Conservation (phyloP, 345 rosid genomes). For the Populus pruinosa region DNA sequence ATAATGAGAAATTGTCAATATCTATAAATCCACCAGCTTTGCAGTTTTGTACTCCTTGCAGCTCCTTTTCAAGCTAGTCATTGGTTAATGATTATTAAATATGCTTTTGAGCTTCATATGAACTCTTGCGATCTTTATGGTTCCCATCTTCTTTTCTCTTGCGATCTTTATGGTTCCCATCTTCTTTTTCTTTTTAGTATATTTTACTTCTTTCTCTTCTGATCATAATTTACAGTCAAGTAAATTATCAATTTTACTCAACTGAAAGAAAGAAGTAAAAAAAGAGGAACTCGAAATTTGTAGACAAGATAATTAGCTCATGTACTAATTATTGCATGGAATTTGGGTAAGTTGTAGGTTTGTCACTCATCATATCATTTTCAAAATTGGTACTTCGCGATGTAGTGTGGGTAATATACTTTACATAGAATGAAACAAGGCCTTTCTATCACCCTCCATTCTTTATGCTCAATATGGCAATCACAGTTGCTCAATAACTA, state of each 20-base stretch:
- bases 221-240: not conserved
- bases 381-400: not conserved
- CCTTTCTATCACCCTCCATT: not conserved
- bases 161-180: not conserved
- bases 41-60: not conserved
- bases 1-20: not conserved
- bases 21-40: not conserved
- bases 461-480: not conserved
- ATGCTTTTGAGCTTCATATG: not conserved
- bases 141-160: not conserved
- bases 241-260: not conserved
- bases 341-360: not conserved
- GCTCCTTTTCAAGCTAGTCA: not conserved
- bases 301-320: not conserved
- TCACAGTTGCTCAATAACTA: not conserved
- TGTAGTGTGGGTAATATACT: not conserved
- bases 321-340: not conserved
- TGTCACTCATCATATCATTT: not conserved
- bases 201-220: not conserved
- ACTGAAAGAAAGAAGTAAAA: not conserved
- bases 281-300: not conserved
- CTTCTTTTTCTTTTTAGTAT: not conserved
- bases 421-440: not conserved
- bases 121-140: not conserved
- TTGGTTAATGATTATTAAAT: not conserved